Base-by-base conservation (phyloP, 805 yeast genomes). In the Barnettozyma salicaria region DNA sequence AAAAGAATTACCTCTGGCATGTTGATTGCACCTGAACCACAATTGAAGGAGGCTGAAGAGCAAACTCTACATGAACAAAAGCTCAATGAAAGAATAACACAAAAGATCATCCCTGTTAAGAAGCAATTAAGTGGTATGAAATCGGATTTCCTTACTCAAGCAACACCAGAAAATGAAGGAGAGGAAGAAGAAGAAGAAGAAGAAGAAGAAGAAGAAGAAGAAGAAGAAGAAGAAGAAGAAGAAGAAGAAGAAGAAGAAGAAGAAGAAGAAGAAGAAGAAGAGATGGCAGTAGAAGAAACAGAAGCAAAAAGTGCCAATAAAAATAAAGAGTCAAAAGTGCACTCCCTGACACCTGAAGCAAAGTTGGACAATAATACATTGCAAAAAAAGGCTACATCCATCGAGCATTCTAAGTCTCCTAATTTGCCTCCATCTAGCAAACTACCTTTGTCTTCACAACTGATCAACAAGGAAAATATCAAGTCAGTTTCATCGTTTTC, bases 11-110 rank as follows among this genome's bases (percentile, higher is more conserved):
- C 68, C 2, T 64, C 70, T 2, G 71, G 71, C 11, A 65, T 63
- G 65, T 48, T 67, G 17, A 51, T 64, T 11, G 64, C 62, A 18
- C 72, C 72, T 3, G 70, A 65, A 42, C 70, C 70, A 16, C 63
- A 57, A 44, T 49, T 65, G 36, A 55, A 62, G 16, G 70, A 64
- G 38, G 58, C 64, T 9, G 67, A 61, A 40, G 63, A 57, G 29
- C 59, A 58, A 28, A 49, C 65, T 13, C 49, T 55, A 18, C 65
- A 64, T 34, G 69, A 68, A 11, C 67, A 42, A 53, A 67, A 52
- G 37, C 50, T 46, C 31, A 49, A 48, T 39, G 59, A 56, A 27
- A 50, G 47, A 25, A 28, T 48, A 6, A 34, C 47, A 2, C 48
- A 37, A 35, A 52, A 38, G 43, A 48, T 46, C 19, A 44, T 49